Percentiles rank a stretch among this genome's conserved stretches.
Conservation (phyloP, 2,329 filamentous ascomycete species). For the Penicillium nordicum region DNA sequence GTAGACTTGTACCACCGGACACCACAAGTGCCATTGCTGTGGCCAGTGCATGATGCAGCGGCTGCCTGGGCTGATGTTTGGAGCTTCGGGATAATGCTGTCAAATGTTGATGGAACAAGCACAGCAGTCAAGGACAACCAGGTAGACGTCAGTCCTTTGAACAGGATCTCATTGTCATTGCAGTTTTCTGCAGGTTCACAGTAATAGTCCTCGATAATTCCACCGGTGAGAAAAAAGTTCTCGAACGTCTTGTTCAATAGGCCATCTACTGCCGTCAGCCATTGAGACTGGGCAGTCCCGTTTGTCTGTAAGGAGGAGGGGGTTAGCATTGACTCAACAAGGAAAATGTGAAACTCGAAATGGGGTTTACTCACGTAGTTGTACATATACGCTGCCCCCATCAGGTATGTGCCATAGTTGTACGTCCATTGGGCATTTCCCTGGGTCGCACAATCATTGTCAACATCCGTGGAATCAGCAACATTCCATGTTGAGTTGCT, state of each 20-base stretch:
- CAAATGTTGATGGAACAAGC: constrained; percentile 58
- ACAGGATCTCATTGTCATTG: constrained; percentile 55
- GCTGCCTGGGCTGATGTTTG: constrained; percentile 58
- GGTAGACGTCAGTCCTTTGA: constrained; percentile 68
- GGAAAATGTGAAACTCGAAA: background rate
- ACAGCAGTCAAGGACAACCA: constrained; percentile 62
- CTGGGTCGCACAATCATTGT: constrained; percentile 56
- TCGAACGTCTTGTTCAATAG: constrained; percentile 53
- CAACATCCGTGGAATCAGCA: constrained; percentile 13
- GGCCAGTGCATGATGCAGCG: constrained; percentile 59
- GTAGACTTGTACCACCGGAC: constrained; percentile 57
- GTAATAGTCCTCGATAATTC: constrained; percentile 51
- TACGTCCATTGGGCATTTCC: constrained; percentile 65
- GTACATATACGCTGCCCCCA: constrained; percentile 65
- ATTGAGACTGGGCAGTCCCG: constrained; percentile 47
- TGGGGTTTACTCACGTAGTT: constrained; percentile 49
- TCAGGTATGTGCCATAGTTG: constrained; percentile 58
- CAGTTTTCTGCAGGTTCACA: constrained; percentile 63
- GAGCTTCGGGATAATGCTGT: constrained; percentile 57
- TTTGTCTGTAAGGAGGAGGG: constrained; percentile 38
- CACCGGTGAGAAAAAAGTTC: constrained; percentile 41
- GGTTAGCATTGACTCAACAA: background rate
- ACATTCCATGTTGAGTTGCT: constrained; percentile 13
- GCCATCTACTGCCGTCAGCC: constrained; percentile 55
- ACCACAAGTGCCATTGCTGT: constrained; percentile 58